Evolutionary conservation across 108 stramenopile genomes (phyloP), one percentile per base, ranked within the genome.

Genomic region (Schizochytrium sp.): DNA sequence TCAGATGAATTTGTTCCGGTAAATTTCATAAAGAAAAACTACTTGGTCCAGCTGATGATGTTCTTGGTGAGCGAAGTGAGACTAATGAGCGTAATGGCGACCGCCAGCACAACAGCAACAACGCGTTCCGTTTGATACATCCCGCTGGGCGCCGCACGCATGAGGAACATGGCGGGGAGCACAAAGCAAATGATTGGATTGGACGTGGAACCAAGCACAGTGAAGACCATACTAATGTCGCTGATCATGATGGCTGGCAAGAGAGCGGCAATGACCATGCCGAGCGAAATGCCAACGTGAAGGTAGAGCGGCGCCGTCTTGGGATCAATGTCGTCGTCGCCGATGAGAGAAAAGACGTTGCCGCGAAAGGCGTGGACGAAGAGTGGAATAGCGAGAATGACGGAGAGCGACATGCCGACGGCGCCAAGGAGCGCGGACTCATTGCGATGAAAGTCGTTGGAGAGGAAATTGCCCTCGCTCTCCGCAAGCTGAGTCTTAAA

Each of bases 231-330:
- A 23, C 48, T 53, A 23, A 83, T 83, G 51, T 83, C 76, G 23
- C 28, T 83, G n/a, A 83, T 83, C 76, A 83, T 53, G 76, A 83
- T 83, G 76, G 76, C 76, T 45, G 76, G 76, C 19, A 83, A 6
- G 48, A 83, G 51, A 10, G 76, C 76, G 51, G 51, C 48, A 12
- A 47, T 28, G 6, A 83, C 51, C 76, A 83, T 83, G 45, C 76
- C 76, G 10, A 83, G 14, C 25, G 48, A 53, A 47, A 83, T 83
- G 5, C 45, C 76, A 8, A 83, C 76, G 28, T 83, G 76, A 10
- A 23, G 25, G 48, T 53, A 53, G 16, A 83, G 76, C 19, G 76
- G 76, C 2, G 76, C 76, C 8, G 45, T 53, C 76, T 83, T 83
- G 25, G 76, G 51, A 4, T 83, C 51, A 16, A 53, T 6, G n/a